Conservation (phyloP, 257 asterid genomes). For the Rubia yunnanensis region DNA sequence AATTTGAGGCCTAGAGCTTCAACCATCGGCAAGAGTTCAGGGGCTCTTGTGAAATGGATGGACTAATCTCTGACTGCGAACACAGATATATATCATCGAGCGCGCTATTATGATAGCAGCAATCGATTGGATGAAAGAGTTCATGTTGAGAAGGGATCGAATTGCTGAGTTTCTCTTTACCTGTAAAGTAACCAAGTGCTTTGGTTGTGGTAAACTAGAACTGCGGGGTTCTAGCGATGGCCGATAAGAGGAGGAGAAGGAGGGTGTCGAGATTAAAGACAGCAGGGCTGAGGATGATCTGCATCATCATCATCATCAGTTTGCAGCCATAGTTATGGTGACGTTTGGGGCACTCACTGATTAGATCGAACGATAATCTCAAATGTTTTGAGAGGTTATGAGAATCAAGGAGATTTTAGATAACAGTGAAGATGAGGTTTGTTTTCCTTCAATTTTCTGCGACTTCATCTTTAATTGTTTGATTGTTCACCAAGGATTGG, state of each 20-base stretch:
- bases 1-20: conserved; percentile 14
- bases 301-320: conserved; percentile 29
- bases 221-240: conserved; percentile 42
- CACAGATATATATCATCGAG: conserved; percentile 68
- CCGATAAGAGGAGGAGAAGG: conserved; percentile 18
- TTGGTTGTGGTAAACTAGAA: conserved; percentile 67
- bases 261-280: conserved; percentile 51
- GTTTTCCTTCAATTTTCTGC: too few relatives aligned
- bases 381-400: conserved; percentile 49
- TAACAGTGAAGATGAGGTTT: too few relatives aligned
- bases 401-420: too few relatives aligned
- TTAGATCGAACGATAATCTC: conserved; percentile 69
- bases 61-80: conserved; percentile 59
- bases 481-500: not conserved
- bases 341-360: conserved; percentile 81
- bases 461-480: not conserved
- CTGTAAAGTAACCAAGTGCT: conserved; percentile 58
- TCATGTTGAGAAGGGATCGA: conserved; percentile 71
- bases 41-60: conserved; percentile 72
- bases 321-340: conserved; percentile 46
- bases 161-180: conserved; percentile 77
- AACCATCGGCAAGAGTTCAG: conserved; percentile 48
- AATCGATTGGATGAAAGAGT: conserved; percentile 65
- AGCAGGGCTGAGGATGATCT: conserved; percentile 46
- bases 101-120: conserved; percentile 75